These are phyloP conservation scores for Cercophora sp. DNA, from an alignment of 495 filamentous ascomycete species.

Conservation along the genomic window DNA sequence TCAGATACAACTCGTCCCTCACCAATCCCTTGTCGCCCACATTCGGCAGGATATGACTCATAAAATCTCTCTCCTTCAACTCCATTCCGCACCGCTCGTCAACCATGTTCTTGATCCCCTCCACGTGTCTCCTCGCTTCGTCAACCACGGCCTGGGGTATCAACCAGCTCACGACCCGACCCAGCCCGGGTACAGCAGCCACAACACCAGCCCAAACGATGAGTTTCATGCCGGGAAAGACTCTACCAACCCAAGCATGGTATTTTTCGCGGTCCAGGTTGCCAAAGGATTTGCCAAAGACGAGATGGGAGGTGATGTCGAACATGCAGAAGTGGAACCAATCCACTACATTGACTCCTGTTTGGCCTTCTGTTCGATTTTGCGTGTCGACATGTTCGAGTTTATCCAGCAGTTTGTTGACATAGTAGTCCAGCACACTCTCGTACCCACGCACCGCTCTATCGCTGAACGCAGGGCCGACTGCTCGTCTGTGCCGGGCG, in stretches of 20 bases:
- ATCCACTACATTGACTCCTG: slow-evolving; percentile 30
- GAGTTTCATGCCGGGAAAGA: slow-evolving; percentile 16
- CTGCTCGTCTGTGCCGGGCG: slow-evolving; percentile 10
- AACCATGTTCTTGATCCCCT: slow-evolving; percentile 14
- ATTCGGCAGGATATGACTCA: slow-evolving; percentile 12
- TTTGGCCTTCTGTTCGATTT: too few relatives aligned
- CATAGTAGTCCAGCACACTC: not conserved
- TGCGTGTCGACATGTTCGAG: not conserved
- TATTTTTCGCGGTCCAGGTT: slow-evolving; percentile 41
- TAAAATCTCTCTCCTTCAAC: slow-evolving; percentile 4
- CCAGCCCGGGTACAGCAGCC: slow-evolving; percentile 8
- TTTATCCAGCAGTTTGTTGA: not conserved
- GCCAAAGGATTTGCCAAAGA: slow-evolving; percentile 54
- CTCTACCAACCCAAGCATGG: slow-evolving; percentile 44
- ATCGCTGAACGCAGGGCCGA: slow-evolving; percentile 10
- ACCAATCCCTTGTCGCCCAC: not conserved
- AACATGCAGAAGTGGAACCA: slow-evolving; percentile 58
- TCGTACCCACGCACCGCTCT: slow-evolving; percentile 8
- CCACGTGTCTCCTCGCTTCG: slow-evolving; percentile 11
- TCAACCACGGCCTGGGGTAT: slow-evolving; percentile 5
- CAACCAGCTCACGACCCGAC: slow-evolving; percentile 6
- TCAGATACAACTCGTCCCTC: slow-evolving; percentile 15
- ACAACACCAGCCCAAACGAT: slow-evolving; percentile 12
- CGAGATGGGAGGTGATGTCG: slow-evolving; percentile 54
- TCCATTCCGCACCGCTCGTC: slow-evolving; percentile 1